Evolutionary conservation across 2,329 filamentous ascomycete species (phyloP).

Genomic region (Pochonia chlamydosporia): DNA sequence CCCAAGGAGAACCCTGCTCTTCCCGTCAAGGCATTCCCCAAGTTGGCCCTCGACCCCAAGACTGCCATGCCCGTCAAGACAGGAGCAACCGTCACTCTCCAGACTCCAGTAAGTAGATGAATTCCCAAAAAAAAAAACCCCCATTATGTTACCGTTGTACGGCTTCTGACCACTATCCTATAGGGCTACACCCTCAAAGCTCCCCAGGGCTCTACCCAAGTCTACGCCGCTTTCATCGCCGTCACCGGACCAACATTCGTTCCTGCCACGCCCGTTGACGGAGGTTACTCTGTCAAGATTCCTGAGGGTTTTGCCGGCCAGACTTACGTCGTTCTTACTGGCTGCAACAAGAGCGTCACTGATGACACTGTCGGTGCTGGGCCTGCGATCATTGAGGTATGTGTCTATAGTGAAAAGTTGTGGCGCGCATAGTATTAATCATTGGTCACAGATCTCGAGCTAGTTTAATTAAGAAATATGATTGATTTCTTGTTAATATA

Average conservation of each 20-base stretch:
- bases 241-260: conserved; percentile 10
- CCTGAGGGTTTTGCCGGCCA: conserved; percentile 22
- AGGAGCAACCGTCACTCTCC: conserved; percentile 19
- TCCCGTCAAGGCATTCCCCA: conserved; percentile 56
- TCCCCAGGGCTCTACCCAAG: neutral
- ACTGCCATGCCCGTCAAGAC: conserved; percentile 15
- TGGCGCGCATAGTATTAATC: too few relatives aligned
- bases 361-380: conserved; percentile 29
- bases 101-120: conserved; percentile 15
- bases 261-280: conserved; percentile 1
- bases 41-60: conserved; percentile 27
- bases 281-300: conserved; percentile 10
- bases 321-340: conserved; percentile 28
- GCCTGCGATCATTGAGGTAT: conserved; percentile 26
- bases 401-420: too few relatives aligned
- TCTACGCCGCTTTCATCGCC: conserved; percentile 9
- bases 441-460: too few relatives aligned
- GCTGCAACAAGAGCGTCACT: conserved; percentile 23
- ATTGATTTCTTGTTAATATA: too few relatives aligned
- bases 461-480: too few relatives aligned
- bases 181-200: conserved; percentile 5
- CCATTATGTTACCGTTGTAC: too few relatives aligned
- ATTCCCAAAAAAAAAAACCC: neutral
- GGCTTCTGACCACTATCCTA: neutral
- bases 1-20: conserved; percentile 47